Base-by-base conservation (phyloP, 2,329 filamentous ascomycete species). In the Geoglossum cookeanum region DNA sequence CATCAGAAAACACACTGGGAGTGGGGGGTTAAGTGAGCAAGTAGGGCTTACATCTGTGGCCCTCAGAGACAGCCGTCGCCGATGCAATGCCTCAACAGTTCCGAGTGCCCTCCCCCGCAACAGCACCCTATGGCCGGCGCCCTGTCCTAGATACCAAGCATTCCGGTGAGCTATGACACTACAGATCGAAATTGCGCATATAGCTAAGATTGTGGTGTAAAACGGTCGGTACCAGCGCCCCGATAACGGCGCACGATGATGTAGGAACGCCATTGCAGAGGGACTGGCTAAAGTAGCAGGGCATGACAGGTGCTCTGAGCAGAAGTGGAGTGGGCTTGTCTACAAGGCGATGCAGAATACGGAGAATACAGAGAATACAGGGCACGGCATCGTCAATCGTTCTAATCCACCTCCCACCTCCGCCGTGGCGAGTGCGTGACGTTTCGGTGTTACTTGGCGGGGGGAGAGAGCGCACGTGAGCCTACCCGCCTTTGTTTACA, bases 151-250 rank as follows among this genome's bases (percentile, higher is more conserved):
- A 55, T 55, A 55, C 29, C 27, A 35, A 4, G 54, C 54, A 37
- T 9, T 45, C 37, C 22, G 37, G 29, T 44, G 27, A 9, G 22
- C 30, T 3, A 55, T 27, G 39, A 45, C 13, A 57, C 65, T 71
- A 37, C 66, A 61, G 11, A 64, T 59, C 9, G 65, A 64, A 55
- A 74, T 62, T 33, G 61, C 55, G 1, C 63, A 63, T 49, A 72
- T 66, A 6, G 71, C 62, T 39, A 71, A 61, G n/a, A 75, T 59
- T 37, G 70, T 71, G 48, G 71, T 65, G 63, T 71, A 74, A 64
- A 76, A 76, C 22, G 72, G 69, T 52, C 71, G 67, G 61, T 71
- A 72, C 61, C 62, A 55, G 55, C 47, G 48, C 47, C 55, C 35
- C 56, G 60, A 17, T 3, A 17, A 42, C 9, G 13, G 39, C 39